phyloP scores from a whole-genome alignment of 78 protist genomes.

The Isochrysis galbana region DNA sequence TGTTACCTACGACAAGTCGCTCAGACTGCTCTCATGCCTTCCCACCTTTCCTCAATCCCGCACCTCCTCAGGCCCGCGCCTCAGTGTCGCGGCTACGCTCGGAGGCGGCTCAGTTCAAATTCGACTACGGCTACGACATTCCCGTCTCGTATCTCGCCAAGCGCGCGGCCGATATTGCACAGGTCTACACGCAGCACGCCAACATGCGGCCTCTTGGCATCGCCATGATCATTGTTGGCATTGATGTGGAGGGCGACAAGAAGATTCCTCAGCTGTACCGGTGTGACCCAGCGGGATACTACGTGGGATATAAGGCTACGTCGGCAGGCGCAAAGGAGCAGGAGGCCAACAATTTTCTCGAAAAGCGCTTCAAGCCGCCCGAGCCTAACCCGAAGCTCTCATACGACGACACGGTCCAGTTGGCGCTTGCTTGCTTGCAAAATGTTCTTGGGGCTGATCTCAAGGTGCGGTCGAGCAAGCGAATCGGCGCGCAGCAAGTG shows the following conservation, averaged over 20 bases:
- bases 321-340: conserved; percentile 77
- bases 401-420: conserved; percentile 77
- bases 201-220: conserved; percentile 44
- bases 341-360: conserved; percentile 91
- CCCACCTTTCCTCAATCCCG: background rate
- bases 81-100: conserved; percentile 81
- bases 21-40: background rate
- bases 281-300: conserved; percentile 93
- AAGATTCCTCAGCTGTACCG: conserved; percentile 82
- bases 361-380: conserved; percentile 87
- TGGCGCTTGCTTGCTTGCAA: conserved; percentile 87
- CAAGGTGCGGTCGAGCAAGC: conserved; percentile 77
- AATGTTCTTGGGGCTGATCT: conserved; percentile 83
- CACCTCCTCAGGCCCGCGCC: background rate
- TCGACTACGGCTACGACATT: conserved; percentile 74
- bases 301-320: conserved; percentile 77
- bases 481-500: no score
- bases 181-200: conserved; percentile 81
- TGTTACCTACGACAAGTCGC: no score
- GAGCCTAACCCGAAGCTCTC: conserved; percentile 54
- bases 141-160: conserved; percentile 85
- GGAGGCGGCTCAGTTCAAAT: conserved; percentile 87
- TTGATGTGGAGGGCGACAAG: conserved; percentile 39
- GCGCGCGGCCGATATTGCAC: conserved; percentile 91
- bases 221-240: conserved; percentile 31